These are phyloP conservation scores for Leucoagaricus sp. DNA, from an alignment of 1,284 basidiomycete genomes.

Conservation along the genomic window DNA sequence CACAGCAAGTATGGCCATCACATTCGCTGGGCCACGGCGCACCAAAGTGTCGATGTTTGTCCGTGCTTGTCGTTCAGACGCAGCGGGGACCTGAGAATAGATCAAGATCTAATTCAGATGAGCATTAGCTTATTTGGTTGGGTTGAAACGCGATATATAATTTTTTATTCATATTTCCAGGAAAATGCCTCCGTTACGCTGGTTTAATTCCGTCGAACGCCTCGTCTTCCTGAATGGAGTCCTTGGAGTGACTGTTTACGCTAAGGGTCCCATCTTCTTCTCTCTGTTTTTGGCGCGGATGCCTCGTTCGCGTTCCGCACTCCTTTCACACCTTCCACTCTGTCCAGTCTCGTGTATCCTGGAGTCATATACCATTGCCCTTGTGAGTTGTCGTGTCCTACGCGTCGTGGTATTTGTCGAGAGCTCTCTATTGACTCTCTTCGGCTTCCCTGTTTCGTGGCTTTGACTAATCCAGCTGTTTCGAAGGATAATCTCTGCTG, in stretches of 20 bases:
- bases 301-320: conserved; percentile 21
- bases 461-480: not conserved
- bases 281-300: conserved; percentile 15
- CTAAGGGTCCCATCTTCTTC: conserved; percentile 18
- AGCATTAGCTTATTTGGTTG: conserved; percentile 34
- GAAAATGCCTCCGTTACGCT: conserved; percentile 37
- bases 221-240: conserved; percentile 15
- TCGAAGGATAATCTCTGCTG: conserved; percentile 17
- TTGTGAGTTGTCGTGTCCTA: conserved; percentile 14
- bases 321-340: conserved; percentile 17
- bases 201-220: conserved; percentile 37
- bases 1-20: not conserved
- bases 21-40: not conserved
- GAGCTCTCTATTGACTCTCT: not conserved
- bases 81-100: conserved; percentile 34
- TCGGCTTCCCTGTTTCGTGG: not conserved
- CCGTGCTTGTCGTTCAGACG: conserved; percentile 11
- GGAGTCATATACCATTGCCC: conserved; percentile 13
- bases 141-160: conserved; percentile 40
- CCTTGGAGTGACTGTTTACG: conserved; percentile 13
- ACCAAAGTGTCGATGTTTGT: conserved; percentile 13
- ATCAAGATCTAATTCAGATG: conserved; percentile 23
- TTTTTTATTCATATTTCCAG: conserved; percentile 32
- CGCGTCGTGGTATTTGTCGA: not conserved
- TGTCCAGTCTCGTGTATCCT: conserved; percentile 17